Evolutionary conservation across 176 grass and related monocot species (phyloP).

Genomic region (maize (Zea mays)): DNA sequence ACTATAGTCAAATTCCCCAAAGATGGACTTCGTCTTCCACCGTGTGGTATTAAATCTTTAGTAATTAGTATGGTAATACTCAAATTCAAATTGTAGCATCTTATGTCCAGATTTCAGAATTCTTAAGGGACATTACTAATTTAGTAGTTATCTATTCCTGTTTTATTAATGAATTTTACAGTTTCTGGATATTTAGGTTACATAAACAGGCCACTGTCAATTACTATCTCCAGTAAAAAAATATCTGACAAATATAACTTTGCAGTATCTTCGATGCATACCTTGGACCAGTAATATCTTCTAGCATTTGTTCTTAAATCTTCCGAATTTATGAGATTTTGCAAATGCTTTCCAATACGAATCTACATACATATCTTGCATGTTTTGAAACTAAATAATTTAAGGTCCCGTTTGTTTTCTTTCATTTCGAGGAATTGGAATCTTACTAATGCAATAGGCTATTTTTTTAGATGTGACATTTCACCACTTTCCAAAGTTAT

Average conservation of each 20-base stretch:
- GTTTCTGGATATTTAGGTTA: constrained; percentile 1
- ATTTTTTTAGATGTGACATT: too few relatives aligned
- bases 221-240: neutral
- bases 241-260: neutral
- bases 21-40: neutral
- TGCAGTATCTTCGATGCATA: neutral
- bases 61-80: neutral
- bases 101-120: constrained; percentile 8
- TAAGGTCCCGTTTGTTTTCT: neutral
- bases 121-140: neutral
- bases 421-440: too few relatives aligned
- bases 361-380: neutral
- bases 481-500: too few relatives aligned
- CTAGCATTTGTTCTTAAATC: neutral
- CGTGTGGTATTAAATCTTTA: neutral
- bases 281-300: neutral
- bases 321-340: neutral
- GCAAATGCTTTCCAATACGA: neutral
- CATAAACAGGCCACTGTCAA: neutral
- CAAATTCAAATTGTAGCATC: neutral
- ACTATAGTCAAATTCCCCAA: neutral
- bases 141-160: neutral
- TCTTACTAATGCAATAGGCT: too few relatives aligned
- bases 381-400: neutral
- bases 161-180: neutral